Conservation (phyloP, 2,329 filamentous ascomycete species). For the Chaetomiaceae sp. region DNA sequence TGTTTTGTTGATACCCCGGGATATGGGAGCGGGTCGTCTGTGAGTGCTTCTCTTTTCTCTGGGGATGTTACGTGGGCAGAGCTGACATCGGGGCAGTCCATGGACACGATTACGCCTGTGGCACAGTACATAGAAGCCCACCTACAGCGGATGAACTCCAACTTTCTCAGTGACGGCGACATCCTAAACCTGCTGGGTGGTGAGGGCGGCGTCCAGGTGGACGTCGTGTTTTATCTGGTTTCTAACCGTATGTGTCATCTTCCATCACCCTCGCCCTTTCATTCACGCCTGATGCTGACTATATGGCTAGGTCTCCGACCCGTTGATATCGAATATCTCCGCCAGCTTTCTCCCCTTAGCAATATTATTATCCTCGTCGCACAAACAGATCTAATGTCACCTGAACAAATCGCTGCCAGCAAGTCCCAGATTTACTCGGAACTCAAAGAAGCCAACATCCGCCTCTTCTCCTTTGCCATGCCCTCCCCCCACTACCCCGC, state of each 20-base stretch:
- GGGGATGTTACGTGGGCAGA: not conserved
- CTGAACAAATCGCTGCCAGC: constrained; percentile 50
- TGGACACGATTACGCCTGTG: constrained; percentile 55
- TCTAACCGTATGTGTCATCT: constrained; percentile 54
- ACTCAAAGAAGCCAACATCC: constrained; percentile 53
- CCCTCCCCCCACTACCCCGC: constrained; percentile 28
- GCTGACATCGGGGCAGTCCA: constrained; percentile 35
- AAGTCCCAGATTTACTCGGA: constrained; percentile 57
- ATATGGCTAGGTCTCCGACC: constrained; percentile 46
- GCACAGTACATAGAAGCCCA: constrained; percentile 69
- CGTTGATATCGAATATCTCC: constrained; percentile 67
- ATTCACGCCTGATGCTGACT: constrained; percentile 21
- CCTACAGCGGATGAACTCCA: constrained; percentile 57
- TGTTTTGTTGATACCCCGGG: constrained; percentile 87
- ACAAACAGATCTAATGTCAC: constrained; percentile 64
- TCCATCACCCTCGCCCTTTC: no score
- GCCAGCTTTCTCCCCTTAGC: constrained; percentile 63
- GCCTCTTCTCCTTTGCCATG: constrained; percentile 60
- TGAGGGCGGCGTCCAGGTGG: constrained; percentile 76
- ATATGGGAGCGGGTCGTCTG: constrained; percentile 49
- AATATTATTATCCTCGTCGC: constrained; percentile 83
- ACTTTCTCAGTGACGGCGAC: constrained; percentile 66
- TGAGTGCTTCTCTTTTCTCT: no score
- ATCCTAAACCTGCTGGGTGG: constrained; percentile 73
- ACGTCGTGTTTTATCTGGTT: constrained; percentile 79